Evolutionary conservation across 495 filamentous ascomycete genomes (phyloP).

Genomic region (Hyaloscypha variabilis): DNA sequence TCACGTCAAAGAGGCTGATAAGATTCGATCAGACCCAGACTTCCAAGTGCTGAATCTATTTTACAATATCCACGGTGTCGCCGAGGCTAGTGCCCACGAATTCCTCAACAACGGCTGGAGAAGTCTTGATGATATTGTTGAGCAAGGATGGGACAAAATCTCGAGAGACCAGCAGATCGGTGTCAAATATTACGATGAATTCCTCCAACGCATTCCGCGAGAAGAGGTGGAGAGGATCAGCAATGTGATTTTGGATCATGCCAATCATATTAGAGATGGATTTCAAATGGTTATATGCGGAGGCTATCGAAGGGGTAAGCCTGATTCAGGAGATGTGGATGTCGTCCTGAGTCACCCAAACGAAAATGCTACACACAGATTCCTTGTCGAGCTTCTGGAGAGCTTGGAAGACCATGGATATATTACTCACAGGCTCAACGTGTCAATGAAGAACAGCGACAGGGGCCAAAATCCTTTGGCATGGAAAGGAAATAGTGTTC

Average conservation of each 20-base stretch:
- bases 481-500: constrained; percentile 45
- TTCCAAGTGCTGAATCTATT: constrained; percentile 69
- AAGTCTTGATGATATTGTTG: constrained; percentile 81
- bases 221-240: constrained; percentile 74
- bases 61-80: constrained; percentile 87
- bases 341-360: constrained; percentile 82
- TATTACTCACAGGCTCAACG: constrained; percentile 80
- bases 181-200: constrained; percentile 93
- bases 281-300: constrained; percentile 79
- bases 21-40: constrained; percentile 64
- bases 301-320: constrained; percentile 83
- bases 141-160: constrained; percentile 76
- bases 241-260: constrained; percentile 61
- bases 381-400: constrained; percentile 68
- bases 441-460: constrained; percentile 66
- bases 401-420: constrained; percentile 67
- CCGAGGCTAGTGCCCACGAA: constrained; percentile 76
- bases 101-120: constrained; percentile 80
- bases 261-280: constrained; percentile 51
- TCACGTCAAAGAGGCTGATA: constrained; percentile 60
- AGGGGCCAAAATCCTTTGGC: constrained; percentile 68
- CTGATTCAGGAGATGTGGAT: constrained; percentile 77
- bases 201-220: constrained; percentile 70
- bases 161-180: constrained; percentile 89
- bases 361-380: constrained; percentile 60